A percentile compares a stretch with the other conserved stretches of the same genome.
These are phyloP conservation scores for Acer yangbiense DNA, from an alignment of 345 rosid species.

Conservation along the genomic window DNA sequence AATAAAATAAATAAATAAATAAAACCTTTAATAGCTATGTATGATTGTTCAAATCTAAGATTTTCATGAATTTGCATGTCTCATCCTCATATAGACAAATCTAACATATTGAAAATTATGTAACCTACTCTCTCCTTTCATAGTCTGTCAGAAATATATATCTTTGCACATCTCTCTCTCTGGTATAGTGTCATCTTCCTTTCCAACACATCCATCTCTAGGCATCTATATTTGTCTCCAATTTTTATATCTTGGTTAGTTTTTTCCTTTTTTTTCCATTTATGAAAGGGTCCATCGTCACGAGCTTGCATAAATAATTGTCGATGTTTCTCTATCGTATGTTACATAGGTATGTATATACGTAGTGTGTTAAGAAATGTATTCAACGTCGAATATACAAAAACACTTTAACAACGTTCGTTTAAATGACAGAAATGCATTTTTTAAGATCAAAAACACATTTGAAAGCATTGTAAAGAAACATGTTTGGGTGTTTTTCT, in stretches of 20 bases:
- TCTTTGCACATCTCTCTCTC: not conserved
- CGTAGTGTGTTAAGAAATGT: no score
- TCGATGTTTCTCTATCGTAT: not conserved
- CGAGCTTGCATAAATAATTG: not conserved
- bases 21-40: no score
- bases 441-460: no score
- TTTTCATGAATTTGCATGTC: constrained; percentile 13
- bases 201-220: not conserved
- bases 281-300: not conserved
- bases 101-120: not conserved
- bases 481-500: no score
- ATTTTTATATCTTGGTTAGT: not conserved
- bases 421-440: no score
- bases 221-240: not conserved
- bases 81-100: not conserved
- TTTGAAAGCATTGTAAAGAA: no score
- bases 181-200: not conserved
- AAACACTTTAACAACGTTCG: no score
- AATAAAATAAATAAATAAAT: no score
- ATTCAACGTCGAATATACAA: no score
- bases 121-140: constrained; percentile 15
- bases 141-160: constrained; percentile 4
- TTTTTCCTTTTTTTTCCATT: not conserved
- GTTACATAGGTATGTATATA: not conserved
- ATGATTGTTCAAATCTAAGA: constrained; percentile 15